Conservation (phyloP, 2,329 filamentous ascomycete species). For the Exophiala oligosperma region DNA sequence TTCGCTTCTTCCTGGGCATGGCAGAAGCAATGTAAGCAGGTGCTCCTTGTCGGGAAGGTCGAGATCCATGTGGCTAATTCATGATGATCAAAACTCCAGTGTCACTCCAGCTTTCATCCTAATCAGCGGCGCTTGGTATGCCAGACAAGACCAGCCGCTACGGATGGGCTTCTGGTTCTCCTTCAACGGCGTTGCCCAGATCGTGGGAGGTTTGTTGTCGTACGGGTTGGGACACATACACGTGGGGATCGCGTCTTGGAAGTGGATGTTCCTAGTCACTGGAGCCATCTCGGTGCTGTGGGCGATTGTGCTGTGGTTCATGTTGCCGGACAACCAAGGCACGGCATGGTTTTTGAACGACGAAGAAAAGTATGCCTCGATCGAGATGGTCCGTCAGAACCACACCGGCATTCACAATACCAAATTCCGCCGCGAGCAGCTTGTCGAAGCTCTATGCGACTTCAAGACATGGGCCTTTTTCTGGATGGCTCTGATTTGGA, state of each 20-base stretch:
- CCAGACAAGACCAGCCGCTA: neutral
- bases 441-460: constrained; percentile 44
- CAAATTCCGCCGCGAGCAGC: constrained; percentile 49
- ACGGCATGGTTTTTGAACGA: constrained; percentile 35
- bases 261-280: constrained; percentile 60
- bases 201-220: neutral
- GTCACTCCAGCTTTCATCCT: neutral
- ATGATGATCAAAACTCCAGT: neutral
- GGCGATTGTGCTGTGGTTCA: constrained; percentile 53
- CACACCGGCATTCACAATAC: constrained; percentile 53
- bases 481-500: constrained; percentile 7
- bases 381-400: constrained; percentile 21
- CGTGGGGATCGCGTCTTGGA: neutral
- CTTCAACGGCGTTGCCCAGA: neutral
- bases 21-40: neutral
- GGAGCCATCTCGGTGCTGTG: constrained; percentile 60
- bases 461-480: constrained; percentile 24
- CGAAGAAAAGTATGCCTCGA: constrained; percentile 14
- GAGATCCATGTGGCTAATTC: neutral
- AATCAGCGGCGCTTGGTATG: neutral
- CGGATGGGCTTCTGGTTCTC: constrained; percentile 1
- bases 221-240: constrained; percentile 6
- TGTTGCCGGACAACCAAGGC: constrained; percentile 53
- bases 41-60: too few species aligned
- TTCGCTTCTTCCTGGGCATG: neutral